Evolutionary conservation across 2,329 filamentous ascomycete genomes (phyloP), one percentile per base, ranked within the genome.

Genomic region (Diaporthe batatas): DNA sequence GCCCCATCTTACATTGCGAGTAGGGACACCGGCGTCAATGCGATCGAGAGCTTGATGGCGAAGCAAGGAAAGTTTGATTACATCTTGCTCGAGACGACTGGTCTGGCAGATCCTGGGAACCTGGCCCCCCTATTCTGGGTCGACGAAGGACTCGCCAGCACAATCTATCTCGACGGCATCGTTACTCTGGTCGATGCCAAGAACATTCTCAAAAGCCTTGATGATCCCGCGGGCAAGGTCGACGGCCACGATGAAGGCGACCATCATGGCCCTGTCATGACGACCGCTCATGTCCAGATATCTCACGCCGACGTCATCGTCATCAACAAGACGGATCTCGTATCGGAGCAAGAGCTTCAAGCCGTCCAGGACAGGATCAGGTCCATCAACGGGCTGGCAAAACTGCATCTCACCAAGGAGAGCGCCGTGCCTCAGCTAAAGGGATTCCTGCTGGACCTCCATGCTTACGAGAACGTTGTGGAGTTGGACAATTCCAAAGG

Each of bases 41-140:
- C 96, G 47, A 97, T 99, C 70, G 96, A 99, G 84, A 94, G 94
- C 1, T 86, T 99, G 3, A 98, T 99, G 94, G 94, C 95, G 76
- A 94, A 95, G 79, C 94, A 94, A 76, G 96, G 96, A 65, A 92
- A 92, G 6, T 99, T 99, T 80, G 96, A 99, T 84, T 99, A 98
- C 84, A 98, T 99, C 76, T 89, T 99, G 2, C 91, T 99, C 0
- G 96, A 99, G 82, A 99, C 96, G 0, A 98, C 96, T 0, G 96
- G 96, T 0, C 88, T 99, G 7, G 96, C 96, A 6, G 96, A 99
- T 79, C 96, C 96, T 0, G 96, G 96, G 1, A 98, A 98, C 78
- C 91, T 99, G 68, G 96, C 96, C 0, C 96, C 96, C 0, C 85
- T 98, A 18, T 99, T 99, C 84, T 99, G 96, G 96, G 92, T 99